Percentiles rank a stretch among this genome's conserved stretches.
These are phyloP conservation scores for Draba incana DNA, from an alignment of 345 rosid genomes.

Conservation along the genomic window DNA sequence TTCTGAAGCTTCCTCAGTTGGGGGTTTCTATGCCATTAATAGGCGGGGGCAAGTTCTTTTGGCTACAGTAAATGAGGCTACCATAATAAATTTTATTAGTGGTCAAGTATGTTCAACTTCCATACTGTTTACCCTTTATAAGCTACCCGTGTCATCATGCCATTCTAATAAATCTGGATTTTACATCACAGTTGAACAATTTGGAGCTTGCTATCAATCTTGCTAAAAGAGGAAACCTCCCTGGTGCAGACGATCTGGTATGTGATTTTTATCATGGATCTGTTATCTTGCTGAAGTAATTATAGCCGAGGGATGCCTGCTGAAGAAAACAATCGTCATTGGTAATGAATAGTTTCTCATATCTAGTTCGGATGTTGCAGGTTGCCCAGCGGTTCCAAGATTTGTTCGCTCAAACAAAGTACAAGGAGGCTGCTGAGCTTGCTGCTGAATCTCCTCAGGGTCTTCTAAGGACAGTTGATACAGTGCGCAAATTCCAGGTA, in stretches of 20 bases:
- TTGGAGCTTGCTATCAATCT: conserved; percentile 98
- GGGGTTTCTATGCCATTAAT: conserved; percentile 94
- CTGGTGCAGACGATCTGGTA: conserved; percentile 99
- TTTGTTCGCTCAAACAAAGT: conserved; percentile 93
- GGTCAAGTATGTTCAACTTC: conserved; percentile 72
- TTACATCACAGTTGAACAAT: conserved; percentile 75
- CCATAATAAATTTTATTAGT: conserved; percentile 92
- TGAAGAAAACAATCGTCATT: conserved; percentile 16
- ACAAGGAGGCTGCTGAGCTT: conserved; percentile 99
- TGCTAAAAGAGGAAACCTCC: conserved; percentile 99
- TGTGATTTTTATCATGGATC: conserved; percentile 26
- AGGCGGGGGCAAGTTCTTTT: conserved; percentile 88
- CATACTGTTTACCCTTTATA: conserved; percentile 7
- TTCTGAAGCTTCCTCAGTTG: conserved; percentile 84
- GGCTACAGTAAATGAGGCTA: conserved; percentile 94
- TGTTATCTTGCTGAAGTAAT: conserved; percentile 15
- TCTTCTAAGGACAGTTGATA: conserved; percentile 93
- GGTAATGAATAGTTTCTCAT: conserved; percentile 29
- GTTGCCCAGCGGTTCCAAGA: conserved; percentile 99
- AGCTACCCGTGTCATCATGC: conserved; percentile 23
- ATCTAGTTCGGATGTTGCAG: conserved; percentile 46
- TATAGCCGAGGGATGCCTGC: background rate
- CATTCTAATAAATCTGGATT: conserved; percentile 21
- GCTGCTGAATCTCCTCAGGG: conserved; percentile 99
- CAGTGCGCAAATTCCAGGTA: conserved; percentile 98